These are phyloP conservation scores for Micractinium conductrix DNA, from an alignment of 139 green algal genomes.

Conservation along the genomic window DNA sequence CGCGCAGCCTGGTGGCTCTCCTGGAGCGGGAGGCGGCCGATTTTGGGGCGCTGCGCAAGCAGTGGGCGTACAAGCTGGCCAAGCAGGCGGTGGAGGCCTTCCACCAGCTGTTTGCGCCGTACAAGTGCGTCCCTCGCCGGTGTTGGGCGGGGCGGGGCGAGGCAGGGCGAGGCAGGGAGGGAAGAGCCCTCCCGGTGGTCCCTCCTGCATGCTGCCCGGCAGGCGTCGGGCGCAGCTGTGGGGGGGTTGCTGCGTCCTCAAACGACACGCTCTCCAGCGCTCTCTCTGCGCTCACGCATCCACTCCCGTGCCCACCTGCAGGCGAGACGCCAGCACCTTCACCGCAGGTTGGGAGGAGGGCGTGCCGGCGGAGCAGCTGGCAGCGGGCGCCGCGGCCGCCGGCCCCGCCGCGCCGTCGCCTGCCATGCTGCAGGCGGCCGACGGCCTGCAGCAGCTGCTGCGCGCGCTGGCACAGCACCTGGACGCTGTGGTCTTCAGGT, in stretches of 20 bases:
- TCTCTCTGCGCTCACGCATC: too few relatives aligned
- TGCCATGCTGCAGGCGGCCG: constrained; percentile 32
- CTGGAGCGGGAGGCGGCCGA: constrained; percentile 48
- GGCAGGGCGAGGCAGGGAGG: too few relatives aligned
- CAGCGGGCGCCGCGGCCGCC: neutral
- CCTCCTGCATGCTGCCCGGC: too few relatives aligned
- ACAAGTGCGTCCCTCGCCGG: too few relatives aligned
- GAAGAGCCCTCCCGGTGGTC: too few relatives aligned
- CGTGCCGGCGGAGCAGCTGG: neutral
- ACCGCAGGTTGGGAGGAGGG: constrained; percentile 25
- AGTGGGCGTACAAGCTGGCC: constrained; percentile 62
- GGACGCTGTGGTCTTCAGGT: constrained; percentile 59
- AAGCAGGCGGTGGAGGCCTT: constrained; percentile 54
- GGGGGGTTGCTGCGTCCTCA: too few relatives aligned
- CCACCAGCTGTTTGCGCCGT: constrained; percentile 14
- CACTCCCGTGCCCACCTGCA: neutral
- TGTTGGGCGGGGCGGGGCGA: too few relatives aligned
- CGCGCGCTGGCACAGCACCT: constrained; percentile 40
- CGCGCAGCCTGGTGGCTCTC: neutral
- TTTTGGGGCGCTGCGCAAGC: constrained; percentile 41
- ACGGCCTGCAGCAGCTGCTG: constrained; percentile 44
- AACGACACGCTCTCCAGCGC: too few relatives aligned
- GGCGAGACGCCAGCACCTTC: constrained; percentile 21
- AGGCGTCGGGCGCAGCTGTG: too few relatives aligned
- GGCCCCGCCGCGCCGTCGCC: constrained; percentile 2